These are phyloP conservation scores for Alternaria arborescens DNA, from an alignment of 2,329 filamentous ascomycete species.

Conservation along the genomic window DNA sequence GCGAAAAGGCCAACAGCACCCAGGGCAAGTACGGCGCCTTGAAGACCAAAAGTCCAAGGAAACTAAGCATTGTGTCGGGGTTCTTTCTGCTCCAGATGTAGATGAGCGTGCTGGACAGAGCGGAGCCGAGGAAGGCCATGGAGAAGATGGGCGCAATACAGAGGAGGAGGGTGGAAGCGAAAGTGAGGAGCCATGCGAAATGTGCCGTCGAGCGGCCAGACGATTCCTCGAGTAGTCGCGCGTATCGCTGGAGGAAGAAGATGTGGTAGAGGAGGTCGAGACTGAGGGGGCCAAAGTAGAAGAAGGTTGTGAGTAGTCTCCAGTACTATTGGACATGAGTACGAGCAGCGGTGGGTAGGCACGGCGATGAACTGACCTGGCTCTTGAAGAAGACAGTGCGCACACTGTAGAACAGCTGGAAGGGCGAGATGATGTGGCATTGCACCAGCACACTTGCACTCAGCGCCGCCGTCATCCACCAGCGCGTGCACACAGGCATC, in stretches of 20 bases:
- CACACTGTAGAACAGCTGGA: conserved; percentile 97
- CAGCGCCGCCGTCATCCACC: conserved; percentile 95
- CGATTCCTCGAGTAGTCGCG: conserved; percentile 91
- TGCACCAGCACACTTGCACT: conserved; percentile 89
- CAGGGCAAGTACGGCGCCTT: conserved; percentile 94
- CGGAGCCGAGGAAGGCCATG: conserved; percentile 93
- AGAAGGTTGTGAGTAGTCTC: conserved; percentile 93
- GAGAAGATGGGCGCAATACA: conserved; percentile 84
- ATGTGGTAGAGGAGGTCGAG: conserved; percentile 96
- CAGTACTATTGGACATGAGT: conserved; percentile 75
- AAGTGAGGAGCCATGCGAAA: conserved; percentile 93
- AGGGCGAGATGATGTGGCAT: conserved; percentile 89
- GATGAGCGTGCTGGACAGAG: conserved; percentile 89
- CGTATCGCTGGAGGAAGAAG: conserved; percentile 97
- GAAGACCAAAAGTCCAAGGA: conserved; percentile 88
- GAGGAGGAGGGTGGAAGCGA: conserved; percentile 81
- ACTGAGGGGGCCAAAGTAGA: conserved; percentile 95
- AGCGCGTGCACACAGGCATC: conserved; percentile 94
- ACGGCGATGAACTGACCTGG: conserved; percentile 68
- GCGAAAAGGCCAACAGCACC: conserved; percentile 92
- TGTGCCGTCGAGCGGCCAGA: conserved; percentile 90
- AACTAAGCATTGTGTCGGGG: conserved; percentile 85
- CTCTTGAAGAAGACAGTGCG: conserved; percentile 89
- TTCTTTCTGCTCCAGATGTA: conserved; percentile 98
- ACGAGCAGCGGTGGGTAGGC: not conserved